Evolutionary conservation across 148 eudicot species (phyloP).

Genomic region (Rhododendron henanense): DNA sequence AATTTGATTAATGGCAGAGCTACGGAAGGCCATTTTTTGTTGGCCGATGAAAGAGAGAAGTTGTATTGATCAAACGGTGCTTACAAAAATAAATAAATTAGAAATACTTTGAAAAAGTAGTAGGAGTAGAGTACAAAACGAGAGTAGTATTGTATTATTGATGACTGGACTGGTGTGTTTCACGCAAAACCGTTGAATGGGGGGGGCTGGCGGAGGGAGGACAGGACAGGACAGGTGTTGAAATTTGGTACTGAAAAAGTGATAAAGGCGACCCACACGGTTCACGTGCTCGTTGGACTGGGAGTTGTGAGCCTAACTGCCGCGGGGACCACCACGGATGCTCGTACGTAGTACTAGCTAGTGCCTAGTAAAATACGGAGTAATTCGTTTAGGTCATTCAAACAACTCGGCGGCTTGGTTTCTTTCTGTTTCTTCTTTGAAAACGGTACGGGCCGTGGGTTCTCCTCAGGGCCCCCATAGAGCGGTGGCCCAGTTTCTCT

Average conservation of each 20-base stretch:
- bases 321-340: background rate
- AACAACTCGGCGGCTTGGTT: no score
- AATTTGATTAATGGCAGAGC: no score
- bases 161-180: no score
- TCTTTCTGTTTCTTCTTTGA: background rate
- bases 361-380: no score
- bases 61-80: no score
- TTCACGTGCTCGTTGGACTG: slow-evolving; percentile 10
- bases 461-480: background rate
- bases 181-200: no score
- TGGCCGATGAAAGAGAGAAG: no score
- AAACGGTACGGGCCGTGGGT: background rate
- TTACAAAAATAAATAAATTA: no score
- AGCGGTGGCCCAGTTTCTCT: background rate
- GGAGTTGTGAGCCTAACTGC: background rate
- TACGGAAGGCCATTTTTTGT: no score
- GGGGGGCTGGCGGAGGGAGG: background rate
- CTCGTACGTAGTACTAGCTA: background rate
- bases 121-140: no score
- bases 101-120: no score
- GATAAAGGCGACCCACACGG: background rate
- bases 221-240: background rate
- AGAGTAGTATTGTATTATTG: no score
- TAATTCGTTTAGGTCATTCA: background rate
- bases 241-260: background rate